Evolutionary conservation across 208 protist genomes (phyloP), one percentile per base, ranked within the genome.

Genomic region (Trypanosomatidae sp.): DNA sequence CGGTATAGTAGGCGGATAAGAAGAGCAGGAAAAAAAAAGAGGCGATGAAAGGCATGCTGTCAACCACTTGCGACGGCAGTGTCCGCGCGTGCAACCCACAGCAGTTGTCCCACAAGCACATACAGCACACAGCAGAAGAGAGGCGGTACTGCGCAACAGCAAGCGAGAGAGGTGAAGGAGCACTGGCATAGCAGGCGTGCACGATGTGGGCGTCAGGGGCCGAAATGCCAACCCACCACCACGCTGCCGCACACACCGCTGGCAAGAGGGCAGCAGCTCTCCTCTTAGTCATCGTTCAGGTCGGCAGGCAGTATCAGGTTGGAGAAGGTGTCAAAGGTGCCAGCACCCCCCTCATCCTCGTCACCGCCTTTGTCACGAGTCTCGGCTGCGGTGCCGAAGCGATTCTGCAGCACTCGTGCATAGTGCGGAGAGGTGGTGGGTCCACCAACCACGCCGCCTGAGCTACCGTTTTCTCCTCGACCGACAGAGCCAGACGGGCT

Each of bases 271-370:
- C 19, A 68, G 53, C 46, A 68, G 30, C 17, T 28, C 13, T 2
- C 19, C 33, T 36, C n/a, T 44, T 64, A 47, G 50, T 76, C 52
- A 10, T 67, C 43, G 4, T 44, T 59, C 17, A 65, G 43, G 7
- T 39, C 70, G 17, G 55, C 25, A 15, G 70, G 41, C 22, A 75
- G 43, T 44, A 77, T 53, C 44, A 89, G 79, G 47, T 86, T 78
- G 36, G 81, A 77, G 66, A 70, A 89, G 13, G 84, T 89, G 65
- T 89, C 84, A 53, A 84, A 89, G 15, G 79, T 89, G 22, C 77
- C 79, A 30, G 25, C 22, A 47, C 67, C 71, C 19, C 43, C 62
- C 1, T 39, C 59, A 41, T 15, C 39, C 10, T 72, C 64, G 10
- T 46, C 49, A 7, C 69, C 28, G 3, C 47, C 30, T 55, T 69